These are phyloP conservation scores for Euphorbia lathyris DNA, from an alignment of 345 rosid species.

Conservation along the genomic window DNA sequence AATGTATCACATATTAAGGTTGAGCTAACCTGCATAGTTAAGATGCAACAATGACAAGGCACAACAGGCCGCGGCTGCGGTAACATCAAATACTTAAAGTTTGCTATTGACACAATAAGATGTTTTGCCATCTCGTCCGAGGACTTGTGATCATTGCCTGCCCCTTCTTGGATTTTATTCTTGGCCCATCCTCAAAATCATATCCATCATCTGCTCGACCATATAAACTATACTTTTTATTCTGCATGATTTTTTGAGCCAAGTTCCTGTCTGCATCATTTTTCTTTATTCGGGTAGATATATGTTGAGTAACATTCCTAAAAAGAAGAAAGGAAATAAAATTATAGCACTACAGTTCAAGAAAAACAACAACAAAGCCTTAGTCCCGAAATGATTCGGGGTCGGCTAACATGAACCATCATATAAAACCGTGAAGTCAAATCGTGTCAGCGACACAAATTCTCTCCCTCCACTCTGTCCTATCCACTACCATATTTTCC, in stretches of 20 bases:
- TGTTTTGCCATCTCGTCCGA: slow-evolving; percentile 79
- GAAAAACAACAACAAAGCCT: too few relatives aligned
- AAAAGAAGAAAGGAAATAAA: slow-evolving; percentile 4
- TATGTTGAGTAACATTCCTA: slow-evolving; percentile 45
- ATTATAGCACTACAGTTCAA: neutral
- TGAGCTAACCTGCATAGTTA: slow-evolving; percentile 67
- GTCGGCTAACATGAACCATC: too few relatives aligned
- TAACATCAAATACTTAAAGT: slow-evolving; percentile 85
- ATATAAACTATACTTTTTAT: slow-evolving; percentile 61
- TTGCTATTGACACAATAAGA: slow-evolving; percentile 81
- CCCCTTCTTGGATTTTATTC: slow-evolving; percentile 51
- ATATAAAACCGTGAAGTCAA: too few relatives aligned
- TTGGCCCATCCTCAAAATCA: slow-evolving; percentile 79
- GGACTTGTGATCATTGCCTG: slow-evolving; percentile 30
- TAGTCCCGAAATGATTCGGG: too few relatives aligned
- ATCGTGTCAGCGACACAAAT: too few relatives aligned
- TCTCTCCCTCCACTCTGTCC: too few relatives aligned
- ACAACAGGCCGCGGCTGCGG: slow-evolving; percentile 72
- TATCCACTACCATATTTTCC: too few relatives aligned
- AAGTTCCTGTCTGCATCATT: slow-evolving; percentile 73
- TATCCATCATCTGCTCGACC: slow-evolving; percentile 88
- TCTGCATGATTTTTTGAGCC: slow-evolving; percentile 67
- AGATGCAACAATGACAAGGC: slow-evolving; percentile 87
- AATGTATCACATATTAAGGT: neutral
- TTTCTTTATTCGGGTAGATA: slow-evolving; percentile 44